These are phyloP conservation scores for Epicoccum nigrum DNA, from an alignment of 2,329 filamentous ascomycete genomes.

Conservation along the genomic window DNA sequence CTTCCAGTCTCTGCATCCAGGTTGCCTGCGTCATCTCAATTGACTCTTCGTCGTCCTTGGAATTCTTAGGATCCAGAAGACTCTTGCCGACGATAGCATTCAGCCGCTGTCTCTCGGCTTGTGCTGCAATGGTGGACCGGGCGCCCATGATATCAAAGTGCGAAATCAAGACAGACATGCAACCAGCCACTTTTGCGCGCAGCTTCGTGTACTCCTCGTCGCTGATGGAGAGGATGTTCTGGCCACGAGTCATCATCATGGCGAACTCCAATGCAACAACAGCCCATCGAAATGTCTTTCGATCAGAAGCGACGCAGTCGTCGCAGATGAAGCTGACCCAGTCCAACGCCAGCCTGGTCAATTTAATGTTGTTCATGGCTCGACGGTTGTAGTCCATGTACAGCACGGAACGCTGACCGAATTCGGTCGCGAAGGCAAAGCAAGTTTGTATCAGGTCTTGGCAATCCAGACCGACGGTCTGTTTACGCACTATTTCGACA, in stretches of 20 bases:
- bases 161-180: conserved; percentile 95
- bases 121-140: conserved; percentile 87
- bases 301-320: conserved; percentile 90
- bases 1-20: conserved; percentile 73
- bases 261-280: conserved; percentile 94
- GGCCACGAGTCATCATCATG: conserved; percentile 94
- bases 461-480: conserved; percentile 83
- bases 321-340: conserved; percentile 99
- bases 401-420: conserved; percentile 89
- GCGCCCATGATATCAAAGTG: conserved; percentile 99
- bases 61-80: conserved; percentile 75
- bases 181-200: conserved; percentile 88
- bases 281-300: conserved; percentile 97
- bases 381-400: conserved; percentile 96
- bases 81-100: conserved; percentile 80
- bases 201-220: conserved; percentile 86
- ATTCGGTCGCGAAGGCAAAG: conserved; percentile 98
- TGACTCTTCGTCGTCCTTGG: conserved; percentile 85
- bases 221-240: conserved; percentile 88
- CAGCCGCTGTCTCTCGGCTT: conserved; percentile 87
- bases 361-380: conserved; percentile 95
- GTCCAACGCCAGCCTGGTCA: conserved; percentile 90
- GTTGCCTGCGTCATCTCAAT: conserved; percentile 74
- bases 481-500: conserved; percentile 87
- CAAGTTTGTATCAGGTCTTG: conserved; percentile 97